These are phyloP conservation scores for Scedosporium aurantiacum DNA, from an alignment of 2,329 filamentous ascomycete species.

Conservation along the genomic window DNA sequence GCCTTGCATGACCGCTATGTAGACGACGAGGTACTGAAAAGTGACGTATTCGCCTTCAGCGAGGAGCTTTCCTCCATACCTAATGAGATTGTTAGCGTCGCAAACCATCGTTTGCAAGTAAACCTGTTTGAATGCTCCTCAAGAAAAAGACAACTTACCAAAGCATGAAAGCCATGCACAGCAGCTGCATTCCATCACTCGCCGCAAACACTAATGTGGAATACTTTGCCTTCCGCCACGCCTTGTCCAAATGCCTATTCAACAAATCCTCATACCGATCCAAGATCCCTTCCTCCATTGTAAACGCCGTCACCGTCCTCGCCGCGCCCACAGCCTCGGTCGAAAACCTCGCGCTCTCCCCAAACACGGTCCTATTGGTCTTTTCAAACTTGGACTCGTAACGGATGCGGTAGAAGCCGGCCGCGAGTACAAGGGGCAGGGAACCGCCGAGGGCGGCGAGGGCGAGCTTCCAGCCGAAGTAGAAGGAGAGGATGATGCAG, in stretches of 20 bases:
- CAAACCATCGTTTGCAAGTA: too few relatives aligned
- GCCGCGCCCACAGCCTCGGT: constrained; percentile 6
- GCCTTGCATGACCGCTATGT: constrained; percentile 10
- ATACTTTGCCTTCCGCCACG: constrained; percentile 2
- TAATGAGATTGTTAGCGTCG: neutral
- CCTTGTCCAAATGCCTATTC: constrained; percentile 5
- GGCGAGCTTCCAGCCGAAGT: constrained; percentile 26
- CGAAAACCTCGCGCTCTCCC: constrained; percentile 7
- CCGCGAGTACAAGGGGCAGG: constrained; percentile 21
- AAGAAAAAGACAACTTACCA: constrained; percentile 4
- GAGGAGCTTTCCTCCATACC: constrained; percentile 9
- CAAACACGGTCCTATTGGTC: constrained; percentile 7
- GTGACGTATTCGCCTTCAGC: constrained; percentile 6
- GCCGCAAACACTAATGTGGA: constrained; percentile 7
- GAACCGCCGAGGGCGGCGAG: constrained; percentile 24
- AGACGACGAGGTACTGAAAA: constrained; percentile 11
- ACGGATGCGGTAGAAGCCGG: constrained; percentile 39
- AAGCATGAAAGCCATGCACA: constrained; percentile 11
- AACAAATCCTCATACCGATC: constrained; percentile 7
- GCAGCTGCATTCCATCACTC: constrained; percentile 8
- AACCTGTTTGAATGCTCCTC: too few relatives aligned
- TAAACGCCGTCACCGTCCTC: constrained; percentile 17
- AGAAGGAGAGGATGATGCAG: constrained; percentile 18
- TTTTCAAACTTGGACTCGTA: constrained; percentile 7
- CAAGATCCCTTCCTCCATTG: constrained; percentile 15